Evolutionary conservation across 208 protist species (phyloP).

Genomic region (Porcisia deanei): DNA sequence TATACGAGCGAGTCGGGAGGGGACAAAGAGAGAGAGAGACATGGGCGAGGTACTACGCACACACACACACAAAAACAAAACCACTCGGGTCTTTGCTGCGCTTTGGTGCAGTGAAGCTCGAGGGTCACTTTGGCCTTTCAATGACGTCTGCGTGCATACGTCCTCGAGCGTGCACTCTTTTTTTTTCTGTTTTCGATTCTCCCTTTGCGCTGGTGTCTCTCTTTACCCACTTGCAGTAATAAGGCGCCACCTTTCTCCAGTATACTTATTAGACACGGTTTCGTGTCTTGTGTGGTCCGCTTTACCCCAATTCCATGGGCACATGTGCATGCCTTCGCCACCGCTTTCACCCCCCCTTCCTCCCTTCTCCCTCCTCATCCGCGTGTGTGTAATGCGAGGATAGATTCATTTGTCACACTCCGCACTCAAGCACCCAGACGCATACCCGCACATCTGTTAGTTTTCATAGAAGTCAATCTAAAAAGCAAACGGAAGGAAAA

Average conservation of each 20-base stretch:
- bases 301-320: not conserved
- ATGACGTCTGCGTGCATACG: not conserved
- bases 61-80: not conserved
- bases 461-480: not conserved
- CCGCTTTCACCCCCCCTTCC: not conserved
- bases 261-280: not conserved
- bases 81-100: not conserved
- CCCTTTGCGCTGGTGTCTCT: not conserved
- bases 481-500: not conserved
- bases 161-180: not conserved
- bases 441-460: not conserved
- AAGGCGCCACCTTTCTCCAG: not conserved
- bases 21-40: not conserved
- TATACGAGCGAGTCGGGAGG: not conserved
- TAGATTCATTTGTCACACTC: not conserved
- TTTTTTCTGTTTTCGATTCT: not conserved
- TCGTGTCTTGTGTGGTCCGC: not conserved
- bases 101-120: not conserved
- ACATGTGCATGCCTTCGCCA: not conserved
- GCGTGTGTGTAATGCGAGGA: not conserved
- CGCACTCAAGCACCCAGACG: not conserved
- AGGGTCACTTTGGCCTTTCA: not conserved
- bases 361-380: not conserved
- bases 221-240: not conserved
- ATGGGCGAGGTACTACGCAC: not conserved